These are phyloP conservation scores for Alternaria rosae DNA, from an alignment of 2,329 filamentous ascomycete species.

Conservation along the genomic window DNA sequence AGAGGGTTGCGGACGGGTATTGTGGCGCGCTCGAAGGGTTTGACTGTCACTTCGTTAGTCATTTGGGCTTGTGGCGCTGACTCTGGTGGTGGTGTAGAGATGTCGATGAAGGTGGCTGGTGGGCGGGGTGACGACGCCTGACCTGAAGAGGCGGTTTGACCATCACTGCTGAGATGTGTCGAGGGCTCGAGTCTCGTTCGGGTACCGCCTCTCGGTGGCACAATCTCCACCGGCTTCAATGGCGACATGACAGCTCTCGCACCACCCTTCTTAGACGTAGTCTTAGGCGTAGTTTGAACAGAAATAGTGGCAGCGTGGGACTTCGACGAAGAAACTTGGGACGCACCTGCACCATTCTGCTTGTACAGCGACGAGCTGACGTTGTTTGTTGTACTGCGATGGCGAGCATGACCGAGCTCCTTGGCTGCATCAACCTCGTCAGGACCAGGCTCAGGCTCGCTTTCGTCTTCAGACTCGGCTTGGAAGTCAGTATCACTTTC, in stretches of 20 bases:
- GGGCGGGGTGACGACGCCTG: neutral
- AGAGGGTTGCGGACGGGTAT: conserved; percentile 39
- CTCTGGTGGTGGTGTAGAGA: neutral
- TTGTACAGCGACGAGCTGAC: conserved; percentile 23
- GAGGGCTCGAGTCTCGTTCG: neutral
- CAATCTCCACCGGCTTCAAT: neutral
- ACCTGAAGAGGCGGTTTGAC: neutral
- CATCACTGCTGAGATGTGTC: neutral
- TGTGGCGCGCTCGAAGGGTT: conserved; percentile 42
- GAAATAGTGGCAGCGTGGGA: conserved; percentile 8
- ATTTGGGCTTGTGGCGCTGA: conserved; percentile 7
- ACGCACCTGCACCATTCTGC: conserved; percentile 33
- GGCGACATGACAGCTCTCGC: neutral
- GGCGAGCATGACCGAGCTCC: conserved; percentile 10
- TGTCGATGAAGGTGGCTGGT: neutral
- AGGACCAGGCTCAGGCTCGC: conserved; percentile 22
- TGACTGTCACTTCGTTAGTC: conserved; percentile 33
- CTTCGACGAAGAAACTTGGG: conserved; percentile 15
- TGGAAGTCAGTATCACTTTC: conserved; percentile 62
- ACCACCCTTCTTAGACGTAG: neutral
- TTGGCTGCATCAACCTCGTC: conserved; percentile 13
- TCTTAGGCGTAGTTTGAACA: neutral
- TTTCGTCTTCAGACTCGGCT: conserved; percentile 42
- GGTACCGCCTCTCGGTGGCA: neutral
- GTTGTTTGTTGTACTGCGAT: conserved; percentile 11